Percentiles rank a stretch among this genome's conserved stretches.
phyloP scores from a whole-genome alignment of 768 basidiomycete species.

The Coprinellus micaceus region DNA sequence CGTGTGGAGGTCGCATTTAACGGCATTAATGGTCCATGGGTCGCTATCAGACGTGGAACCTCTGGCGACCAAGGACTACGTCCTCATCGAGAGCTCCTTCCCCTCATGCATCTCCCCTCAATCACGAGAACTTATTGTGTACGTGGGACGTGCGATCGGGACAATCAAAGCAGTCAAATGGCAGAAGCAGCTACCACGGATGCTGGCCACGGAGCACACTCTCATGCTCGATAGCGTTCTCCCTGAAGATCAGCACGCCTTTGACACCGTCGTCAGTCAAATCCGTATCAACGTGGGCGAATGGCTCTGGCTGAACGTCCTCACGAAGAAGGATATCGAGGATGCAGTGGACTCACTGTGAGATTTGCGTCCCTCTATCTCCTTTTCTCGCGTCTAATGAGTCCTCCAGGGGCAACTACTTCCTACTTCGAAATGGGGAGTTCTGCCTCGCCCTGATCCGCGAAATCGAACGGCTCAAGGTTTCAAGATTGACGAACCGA shows the following conservation, averaged over 20 bases:
- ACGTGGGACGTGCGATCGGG: constrained; percentile 83
- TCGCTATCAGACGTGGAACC: constrained; percentile 69
- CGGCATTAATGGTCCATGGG: constrained; percentile 74
- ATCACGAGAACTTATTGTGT: constrained; percentile 76
- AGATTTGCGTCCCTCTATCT: constrained; percentile 23
- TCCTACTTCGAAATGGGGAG: constrained; percentile 85
- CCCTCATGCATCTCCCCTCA: constrained; percentile 73
- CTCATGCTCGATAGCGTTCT: constrained; percentile 61
- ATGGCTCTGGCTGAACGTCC: constrained; percentile 90
- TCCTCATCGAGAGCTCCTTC: constrained; percentile 60
- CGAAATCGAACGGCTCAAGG: constrained; percentile 81
- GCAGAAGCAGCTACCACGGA: constrained; percentile 72
- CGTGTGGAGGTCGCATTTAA: constrained; percentile 83
- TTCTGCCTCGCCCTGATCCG: constrained; percentile 80
- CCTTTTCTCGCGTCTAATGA: constrained; percentile 11
- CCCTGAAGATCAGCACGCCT: constrained; percentile 71
- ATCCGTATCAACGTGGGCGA: constrained; percentile 83
- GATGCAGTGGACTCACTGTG: constrained; percentile 84
- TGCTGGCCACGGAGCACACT: constrained; percentile 63
- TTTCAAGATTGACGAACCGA: constrained; percentile 68
- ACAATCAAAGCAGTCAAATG: constrained; percentile 78
- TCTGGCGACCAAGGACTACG: constrained; percentile 56
- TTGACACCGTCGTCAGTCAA: constrained; percentile 69
- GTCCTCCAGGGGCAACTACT: constrained; percentile 73
- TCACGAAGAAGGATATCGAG: constrained; percentile 79